A percentile compares a stretch with the other conserved stretches of the same genome.
phyloP scores from a whole-genome alignment of 2,329 filamentous ascomycete species.

The Ceratocystis cubensis region DNA sequence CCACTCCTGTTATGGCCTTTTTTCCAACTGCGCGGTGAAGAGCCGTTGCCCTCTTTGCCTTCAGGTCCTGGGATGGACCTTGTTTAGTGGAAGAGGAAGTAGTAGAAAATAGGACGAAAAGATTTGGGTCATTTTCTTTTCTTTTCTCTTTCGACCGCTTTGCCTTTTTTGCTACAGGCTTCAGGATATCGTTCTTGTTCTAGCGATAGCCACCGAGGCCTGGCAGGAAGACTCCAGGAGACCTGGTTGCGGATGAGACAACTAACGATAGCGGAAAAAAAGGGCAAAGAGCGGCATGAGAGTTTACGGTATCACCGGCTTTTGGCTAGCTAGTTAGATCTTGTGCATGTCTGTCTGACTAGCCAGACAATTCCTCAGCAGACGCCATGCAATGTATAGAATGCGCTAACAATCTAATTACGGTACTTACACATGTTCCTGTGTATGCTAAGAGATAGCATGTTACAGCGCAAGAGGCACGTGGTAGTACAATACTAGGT shows the following conservation, averaged over 20 bases:
- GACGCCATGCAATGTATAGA: not conserved
- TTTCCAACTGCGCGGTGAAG: not conserved
- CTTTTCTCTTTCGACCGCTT: not conserved
- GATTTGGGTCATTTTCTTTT: not conserved
- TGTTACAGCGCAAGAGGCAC: not conserved
- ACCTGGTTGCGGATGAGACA: not conserved
- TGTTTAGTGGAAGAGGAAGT: not conserved
- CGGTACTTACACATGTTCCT: not conserved
- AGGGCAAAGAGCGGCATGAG: not conserved
- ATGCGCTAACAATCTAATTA: not conserved
- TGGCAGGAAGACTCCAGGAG: not conserved
- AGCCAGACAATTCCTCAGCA: not conserved
- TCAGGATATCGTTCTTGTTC: not conserved
- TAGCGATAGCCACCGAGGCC: not conserved
- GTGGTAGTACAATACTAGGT: not conserved
- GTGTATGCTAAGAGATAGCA: not conserved
- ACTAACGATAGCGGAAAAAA: not conserved
- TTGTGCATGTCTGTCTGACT: too few relatives aligned
- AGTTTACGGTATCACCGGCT: not conserved
- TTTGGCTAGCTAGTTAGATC: not conserved
- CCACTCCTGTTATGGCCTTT: not conserved
- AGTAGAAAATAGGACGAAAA: not conserved
- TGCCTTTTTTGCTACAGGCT: not conserved
- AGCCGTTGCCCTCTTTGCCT: not conserved
- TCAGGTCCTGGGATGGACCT: not conserved